Percentiles rank a stretch among this genome's conserved stretches.
These are phyloP conservation scores for Thymus quinquecostatus DNA, from an alignment of 257 asterid genomes.

Conservation along the genomic window DNA sequence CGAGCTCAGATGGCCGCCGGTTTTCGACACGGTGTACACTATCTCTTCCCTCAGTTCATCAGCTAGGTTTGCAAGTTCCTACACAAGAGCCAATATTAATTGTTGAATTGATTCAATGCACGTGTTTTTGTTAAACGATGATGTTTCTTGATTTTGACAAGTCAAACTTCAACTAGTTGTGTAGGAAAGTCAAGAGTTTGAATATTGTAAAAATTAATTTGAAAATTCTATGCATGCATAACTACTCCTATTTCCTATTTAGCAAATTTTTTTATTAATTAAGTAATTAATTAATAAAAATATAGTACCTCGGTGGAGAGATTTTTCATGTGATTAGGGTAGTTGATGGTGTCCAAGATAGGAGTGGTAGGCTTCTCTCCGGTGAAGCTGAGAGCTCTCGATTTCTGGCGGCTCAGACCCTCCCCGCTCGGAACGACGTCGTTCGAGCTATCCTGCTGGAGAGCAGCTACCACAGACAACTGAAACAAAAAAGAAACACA, in stretches of 20 bases:
- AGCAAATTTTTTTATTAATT: too few species aligned
- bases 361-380: conserved; percentile 69
- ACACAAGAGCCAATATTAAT: not conserved
- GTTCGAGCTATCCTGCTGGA: conserved; percentile 35
- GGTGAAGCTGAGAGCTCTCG: conserved; percentile 42
- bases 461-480: conserved; percentile 36
- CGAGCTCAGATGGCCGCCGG: conserved; percentile 73
- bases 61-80: conserved; percentile 55
- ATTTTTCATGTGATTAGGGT: conserved; percentile 72
- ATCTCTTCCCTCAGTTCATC: conserved; percentile 70
- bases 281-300: too few species aligned
- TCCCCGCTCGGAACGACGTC: conserved; percentile 21
- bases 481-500: conserved; percentile 4
- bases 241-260: not conserved
- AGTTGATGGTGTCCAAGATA: conserved; percentile 61
- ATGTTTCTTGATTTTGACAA: not conserved
- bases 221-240: not conserved
- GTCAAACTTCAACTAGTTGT: not conserved
- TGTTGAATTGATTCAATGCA: too few species aligned
- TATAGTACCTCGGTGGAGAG: conserved; percentile 54
- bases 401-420: conserved; percentile 22
- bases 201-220: not conserved
- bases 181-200: not conserved
- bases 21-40: conserved; percentile 61
- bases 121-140: too few species aligned